Evolutionary conservation across 345 rosid genomes (phyloP), one percentile per base, ranked within the genome.

Genomic region (Populus euphratica): DNA sequence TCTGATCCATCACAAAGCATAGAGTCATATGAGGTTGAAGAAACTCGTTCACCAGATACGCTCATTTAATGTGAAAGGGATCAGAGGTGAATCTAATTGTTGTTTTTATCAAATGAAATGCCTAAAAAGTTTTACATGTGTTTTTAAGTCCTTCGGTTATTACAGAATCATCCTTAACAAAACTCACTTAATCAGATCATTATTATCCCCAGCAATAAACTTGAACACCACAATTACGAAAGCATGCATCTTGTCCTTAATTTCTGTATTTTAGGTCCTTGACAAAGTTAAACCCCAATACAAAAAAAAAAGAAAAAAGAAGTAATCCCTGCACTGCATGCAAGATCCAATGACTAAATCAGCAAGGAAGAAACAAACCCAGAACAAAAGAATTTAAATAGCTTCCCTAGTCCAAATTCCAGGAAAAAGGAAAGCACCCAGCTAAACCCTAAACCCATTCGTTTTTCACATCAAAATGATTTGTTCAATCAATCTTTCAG

Each of bases 1-100:
- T 69, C 86, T 82, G 85, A 20, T 43, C 70, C 63, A 63, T 69
- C 56, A 71, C 76, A 83, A 75, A 61, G 61, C 63, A 85, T 39
- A 59, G 38, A 38, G 72, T 74, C 56, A 77, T 38, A 13, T 31
- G 33, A 75, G 33, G 67, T 38, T 64, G 43, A 44, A 73, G 18
- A 69, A 33, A 59, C 35, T 31, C 18, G 49, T 41, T 47, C 39
- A 13, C 17, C 21, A 23, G n/a, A 71, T 11, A 68, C 2, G 4
- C 33, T 44, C 68, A 65, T 23, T 23, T 6, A 29, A 39, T 25
- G 39, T 33, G 14, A 9, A 76, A 62, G 69, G 31, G 50, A 63
- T 50, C 6, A 68, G 12, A 3, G 36, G 29, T 29, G 23, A 64
- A 54, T 63, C 29, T 23, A 33, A 35, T 49, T 12, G 3, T 41